Conservation (phyloP, 306 rosid genomes). For the Arachis stenosperma region DNA sequence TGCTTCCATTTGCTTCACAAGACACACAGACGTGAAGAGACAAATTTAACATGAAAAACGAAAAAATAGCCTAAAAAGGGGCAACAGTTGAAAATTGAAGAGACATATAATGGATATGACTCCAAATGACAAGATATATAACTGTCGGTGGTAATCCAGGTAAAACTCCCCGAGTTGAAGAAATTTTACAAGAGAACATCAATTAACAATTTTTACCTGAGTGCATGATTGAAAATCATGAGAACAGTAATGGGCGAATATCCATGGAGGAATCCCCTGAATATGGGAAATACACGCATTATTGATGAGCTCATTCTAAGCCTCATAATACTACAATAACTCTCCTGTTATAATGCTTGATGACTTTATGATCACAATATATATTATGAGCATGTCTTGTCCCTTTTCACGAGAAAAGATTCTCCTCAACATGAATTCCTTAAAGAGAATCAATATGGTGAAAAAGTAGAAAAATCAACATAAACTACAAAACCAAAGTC, state of each 20-base stretch:
- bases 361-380: conserved; percentile 2
- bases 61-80: conserved; percentile 1
- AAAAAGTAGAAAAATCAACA: conserved; percentile 12
- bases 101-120: conserved; percentile 16
- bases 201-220: conserved; percentile 61
- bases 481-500: conserved; percentile 41
- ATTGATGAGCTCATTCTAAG: conserved; percentile 2
- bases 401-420: conserved; percentile 29
- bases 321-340: conserved; percentile 14
- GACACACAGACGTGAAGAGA: not conserved
- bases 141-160: conserved; percentile 17
- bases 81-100: conserved; percentile 26
- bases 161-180: conserved; percentile 21
- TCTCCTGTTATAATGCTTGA: not conserved
- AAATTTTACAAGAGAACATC: conserved; percentile 25
- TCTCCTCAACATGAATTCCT: conserved; percentile 17
- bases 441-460: conserved; percentile 12
- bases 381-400: conserved; percentile 7
- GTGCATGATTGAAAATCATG: conserved; percentile 95
- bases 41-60: conserved; percentile 1
- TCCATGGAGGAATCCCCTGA: conserved; percentile 95
- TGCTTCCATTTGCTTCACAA: not conserved
- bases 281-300: conserved; percentile 39
- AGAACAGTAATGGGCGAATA: conserved; percentile 83
- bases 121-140: conserved; percentile 28